Evolutionary conservation across 2,329 filamentous ascomycete species (phyloP).

Genomic region (Alternaria angustiovoidea): DNA sequence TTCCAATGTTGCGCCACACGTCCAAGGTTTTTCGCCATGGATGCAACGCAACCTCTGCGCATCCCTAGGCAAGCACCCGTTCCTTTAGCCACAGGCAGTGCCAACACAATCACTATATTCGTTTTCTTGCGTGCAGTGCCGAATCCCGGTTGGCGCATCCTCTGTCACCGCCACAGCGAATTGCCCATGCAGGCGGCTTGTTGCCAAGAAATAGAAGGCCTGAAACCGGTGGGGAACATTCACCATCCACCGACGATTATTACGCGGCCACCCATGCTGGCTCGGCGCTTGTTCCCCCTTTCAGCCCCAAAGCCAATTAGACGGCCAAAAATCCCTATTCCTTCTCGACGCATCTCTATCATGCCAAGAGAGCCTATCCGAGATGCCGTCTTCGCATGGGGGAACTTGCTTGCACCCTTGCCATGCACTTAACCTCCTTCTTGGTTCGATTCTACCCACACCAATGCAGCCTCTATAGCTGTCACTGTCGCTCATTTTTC

Average conservation of each 20-base stretch:
- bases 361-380: constrained; percentile 40
- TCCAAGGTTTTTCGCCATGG: not conserved
- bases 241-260: constrained; percentile 31
- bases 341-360: constrained; percentile 34
- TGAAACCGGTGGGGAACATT: constrained; percentile 34
- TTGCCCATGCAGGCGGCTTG: constrained; percentile 12
- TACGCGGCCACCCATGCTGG: constrained; percentile 38
- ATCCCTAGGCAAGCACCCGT: not conserved
- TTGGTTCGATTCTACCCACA: constrained; percentile 21
- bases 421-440: constrained; percentile 33
- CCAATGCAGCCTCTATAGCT: constrained; percentile 38
- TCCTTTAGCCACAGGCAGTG: not conserved
- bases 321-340: constrained; percentile 26
- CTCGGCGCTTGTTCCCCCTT: constrained; percentile 35
- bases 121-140: not conserved
- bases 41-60: not conserved
- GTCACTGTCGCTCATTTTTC: constrained; percentile 30
- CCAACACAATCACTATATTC: not conserved
- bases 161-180: constrained; percentile 17
- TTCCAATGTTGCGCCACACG: constrained; percentile 1
- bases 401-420: constrained; percentile 42
- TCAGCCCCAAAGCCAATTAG: constrained; percentile 29
- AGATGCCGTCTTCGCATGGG: constrained; percentile 46
- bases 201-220: constrained; percentile 28
- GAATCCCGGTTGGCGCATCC: not conserved